Conservation (phyloP, 129 eudicot genomes). For the Saposhnikovia divaricata region DNA sequence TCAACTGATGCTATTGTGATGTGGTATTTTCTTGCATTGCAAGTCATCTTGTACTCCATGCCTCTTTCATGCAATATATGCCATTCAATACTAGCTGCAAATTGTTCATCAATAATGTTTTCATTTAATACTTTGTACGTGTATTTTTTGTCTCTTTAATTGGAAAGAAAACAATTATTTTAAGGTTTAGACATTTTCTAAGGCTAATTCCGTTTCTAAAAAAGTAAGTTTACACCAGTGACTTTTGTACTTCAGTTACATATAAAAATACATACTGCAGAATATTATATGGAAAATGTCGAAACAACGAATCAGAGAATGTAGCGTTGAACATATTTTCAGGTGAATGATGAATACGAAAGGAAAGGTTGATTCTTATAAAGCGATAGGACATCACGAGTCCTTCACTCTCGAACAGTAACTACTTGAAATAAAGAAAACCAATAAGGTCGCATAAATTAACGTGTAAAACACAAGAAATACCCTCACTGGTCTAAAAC, state of each 20-base stretch:
- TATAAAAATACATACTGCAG: not conserved
- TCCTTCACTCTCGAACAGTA: not conserved
- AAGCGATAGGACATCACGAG: not conserved
- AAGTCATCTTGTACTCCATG: not conserved
- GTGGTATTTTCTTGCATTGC: slow-evolving; percentile 48
- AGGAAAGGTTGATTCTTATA: not conserved
- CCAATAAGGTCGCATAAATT: not conserved
- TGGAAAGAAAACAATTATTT: not conserved
- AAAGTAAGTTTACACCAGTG: not conserved
- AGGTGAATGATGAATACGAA: not conserved
- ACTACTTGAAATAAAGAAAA: not conserved
- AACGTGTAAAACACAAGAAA: not conserved
- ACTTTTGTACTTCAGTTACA: not conserved
- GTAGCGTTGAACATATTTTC: not conserved
- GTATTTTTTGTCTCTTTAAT: not conserved
- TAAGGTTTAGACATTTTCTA: not conserved
- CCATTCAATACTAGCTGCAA: not conserved
- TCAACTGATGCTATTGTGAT: slow-evolving; percentile 96
- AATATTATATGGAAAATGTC: not conserved
- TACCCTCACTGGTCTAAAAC: not conserved
- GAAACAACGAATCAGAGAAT: not conserved
- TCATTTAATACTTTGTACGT: not conserved
- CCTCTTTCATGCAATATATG: not conserved
- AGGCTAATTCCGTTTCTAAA: not conserved
- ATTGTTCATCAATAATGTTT: not conserved